Base-by-base conservation (phyloP, 2,329 filamentous ascomycete genomes). In the Lecanosticta acicola region DNA sequence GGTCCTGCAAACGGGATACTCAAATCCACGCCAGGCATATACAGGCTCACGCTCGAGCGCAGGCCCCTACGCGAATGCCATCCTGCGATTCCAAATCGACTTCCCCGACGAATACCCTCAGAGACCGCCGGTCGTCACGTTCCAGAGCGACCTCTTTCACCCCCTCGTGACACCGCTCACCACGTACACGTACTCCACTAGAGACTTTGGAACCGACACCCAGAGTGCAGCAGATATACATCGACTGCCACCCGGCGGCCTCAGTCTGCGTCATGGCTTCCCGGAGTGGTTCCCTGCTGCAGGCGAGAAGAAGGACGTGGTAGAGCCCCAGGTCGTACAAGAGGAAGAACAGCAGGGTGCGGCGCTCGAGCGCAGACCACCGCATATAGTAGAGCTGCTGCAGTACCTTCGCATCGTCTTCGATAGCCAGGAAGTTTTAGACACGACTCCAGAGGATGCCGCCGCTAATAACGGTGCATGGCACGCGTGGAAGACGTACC, bases 91-190 rank as follows among this genome's bases (percentile, higher is more conserved):
- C 68, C 84, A 93, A 57, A 85, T 97, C 54, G 84, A 83, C 18
- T 97, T 97, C 60, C 87, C 90, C 29, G 75, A 84, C 50, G 76
- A 78, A 32, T 96, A 94, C 64, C 91, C 91, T 10, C 71, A 76
- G 41, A 71, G 87, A 16, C 87, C 91, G 41, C 93, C 93, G 8
- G 74, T 90, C 14, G 80, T 98, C 55, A 91, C 84, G 44, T 95
- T 98, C 67, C 79, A 81, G 37, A 94, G 87, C 57, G 91, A 97
- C 64, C 84, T 97, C 56, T 98, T 97, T 66, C 91, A 98, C 65
- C 91, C 91, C 14, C 76, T 98, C 34, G 83, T 97, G 56, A 89
- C 90, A 5, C 90, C 93, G 32, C 76, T 94, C 51, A 95, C 89
- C n/a, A 95, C 88, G 3, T 94, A 95, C 68, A 93, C 87, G 63